Evolutionary conservation across 2,329 filamentous ascomycete species (phyloP).

Genomic region (Fusarium cyanostomum): DNA sequence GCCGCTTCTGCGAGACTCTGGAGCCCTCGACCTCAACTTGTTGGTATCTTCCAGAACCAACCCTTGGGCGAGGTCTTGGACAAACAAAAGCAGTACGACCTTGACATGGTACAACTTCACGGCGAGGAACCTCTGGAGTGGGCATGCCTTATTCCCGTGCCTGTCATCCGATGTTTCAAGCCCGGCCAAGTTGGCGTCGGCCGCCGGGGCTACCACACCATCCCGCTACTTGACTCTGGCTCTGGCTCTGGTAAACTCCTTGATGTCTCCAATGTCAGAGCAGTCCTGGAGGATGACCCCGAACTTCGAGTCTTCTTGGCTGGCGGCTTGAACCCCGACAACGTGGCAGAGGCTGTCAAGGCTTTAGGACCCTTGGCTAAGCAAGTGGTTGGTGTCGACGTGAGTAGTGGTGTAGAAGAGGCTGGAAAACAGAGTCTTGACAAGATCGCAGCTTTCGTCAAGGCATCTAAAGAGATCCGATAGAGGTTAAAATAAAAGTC

Average conservation of each 20-base stretch:
- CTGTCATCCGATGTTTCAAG: slow-evolving; percentile 87
- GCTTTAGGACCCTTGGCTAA: slow-evolving; percentile 67
- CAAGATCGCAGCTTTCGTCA: slow-evolving; percentile 84
- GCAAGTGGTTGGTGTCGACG: slow-evolving; percentile 84
- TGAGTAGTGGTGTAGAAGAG: slow-evolving; percentile 92
- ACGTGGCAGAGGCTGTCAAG: slow-evolving; percentile 74
- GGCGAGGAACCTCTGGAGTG: slow-evolving; percentile 93
- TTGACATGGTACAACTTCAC: slow-evolving; percentile 94
- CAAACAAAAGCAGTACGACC: slow-evolving; percentile 76
- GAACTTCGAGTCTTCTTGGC: slow-evolving; percentile 83
- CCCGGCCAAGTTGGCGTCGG: slow-evolving; percentile 78
- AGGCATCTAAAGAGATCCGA: slow-evolving; percentile 72
- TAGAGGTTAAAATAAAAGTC: slow-evolving; percentile 44
- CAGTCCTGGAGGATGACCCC: slow-evolving; percentile 71
- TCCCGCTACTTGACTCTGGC: slow-evolving; percentile 88
- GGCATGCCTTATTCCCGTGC: slow-evolving; percentile 88
- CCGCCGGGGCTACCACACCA: slow-evolving; percentile 79
- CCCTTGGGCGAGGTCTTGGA: slow-evolving; percentile 82
- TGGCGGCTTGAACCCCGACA: slow-evolving; percentile 83
- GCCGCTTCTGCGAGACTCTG: slow-evolving; percentile 58
- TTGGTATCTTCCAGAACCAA: slow-evolving; percentile 95
- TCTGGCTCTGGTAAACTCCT: slow-evolving; percentile 83
- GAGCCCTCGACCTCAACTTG: slow-evolving; percentile 75
- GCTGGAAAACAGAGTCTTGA: slow-evolving; percentile 81
- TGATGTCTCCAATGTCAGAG: slow-evolving; percentile 74